Conservation (phyloP, 192 early-diverging fungal genomes). For the Hyaloraphidium curvatum region DNA sequence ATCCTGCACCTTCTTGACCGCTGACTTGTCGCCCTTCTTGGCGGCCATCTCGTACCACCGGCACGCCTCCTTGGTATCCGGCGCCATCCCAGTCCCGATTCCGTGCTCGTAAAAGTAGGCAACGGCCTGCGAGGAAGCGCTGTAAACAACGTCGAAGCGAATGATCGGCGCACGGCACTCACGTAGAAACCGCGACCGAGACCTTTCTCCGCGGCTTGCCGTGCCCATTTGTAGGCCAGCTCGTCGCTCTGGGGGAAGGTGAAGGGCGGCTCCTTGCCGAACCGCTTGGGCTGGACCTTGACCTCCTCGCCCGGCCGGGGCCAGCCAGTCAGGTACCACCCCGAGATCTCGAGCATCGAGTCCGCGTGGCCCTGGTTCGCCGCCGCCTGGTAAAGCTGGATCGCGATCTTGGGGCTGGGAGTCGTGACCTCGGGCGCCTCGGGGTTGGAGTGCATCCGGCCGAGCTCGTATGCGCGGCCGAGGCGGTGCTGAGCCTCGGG, state of each 20-base stretch:
- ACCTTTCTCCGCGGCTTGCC: slow-evolving; percentile 3
- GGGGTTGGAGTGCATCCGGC: neutral
- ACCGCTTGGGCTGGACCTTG: neutral
- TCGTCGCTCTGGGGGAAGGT: neutral
- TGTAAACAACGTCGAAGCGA: too few species aligned
- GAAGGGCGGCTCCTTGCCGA: too few species aligned
- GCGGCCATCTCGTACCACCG: slow-evolving; percentile 5
- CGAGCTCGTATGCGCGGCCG: neutral
- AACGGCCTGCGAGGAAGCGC: too few species aligned
- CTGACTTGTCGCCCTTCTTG: neutral
- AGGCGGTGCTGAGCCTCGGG: neutral
- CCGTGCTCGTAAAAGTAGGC: slow-evolving; percentile 9
- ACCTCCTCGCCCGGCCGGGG: neutral
- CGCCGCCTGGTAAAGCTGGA: neutral
- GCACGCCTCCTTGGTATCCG: slow-evolving; percentile 1
- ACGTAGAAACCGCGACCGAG: neutral
- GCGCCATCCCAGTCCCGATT: too few species aligned
- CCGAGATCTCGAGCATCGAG: slow-evolving; percentile 5
- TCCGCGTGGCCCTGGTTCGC: slow-evolving; percentile 3
- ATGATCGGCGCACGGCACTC: too few species aligned
- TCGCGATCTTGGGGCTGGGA: neutral
- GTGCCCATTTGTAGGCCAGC: neutral
- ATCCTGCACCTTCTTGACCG: too few species aligned
- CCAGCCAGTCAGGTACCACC: slow-evolving; percentile 5
- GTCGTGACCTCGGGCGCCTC: neutral